phyloP scores from a whole-genome alignment of 441 rosid genomes.

The Gossypium schwendimanii region DNA sequence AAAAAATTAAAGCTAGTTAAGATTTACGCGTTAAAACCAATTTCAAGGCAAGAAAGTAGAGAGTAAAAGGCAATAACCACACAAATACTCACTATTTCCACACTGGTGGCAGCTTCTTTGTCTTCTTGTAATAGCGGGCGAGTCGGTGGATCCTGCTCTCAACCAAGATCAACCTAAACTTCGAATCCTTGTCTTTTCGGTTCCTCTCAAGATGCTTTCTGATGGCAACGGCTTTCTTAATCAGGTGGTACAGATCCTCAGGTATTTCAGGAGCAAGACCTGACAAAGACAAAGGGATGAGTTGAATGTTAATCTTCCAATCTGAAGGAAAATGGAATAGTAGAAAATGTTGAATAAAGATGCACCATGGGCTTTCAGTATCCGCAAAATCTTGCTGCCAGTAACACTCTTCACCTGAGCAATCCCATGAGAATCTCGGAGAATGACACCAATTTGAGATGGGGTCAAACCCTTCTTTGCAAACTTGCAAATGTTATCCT shows the following conservation, averaged over 20 bases:
- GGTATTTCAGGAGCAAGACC: constrained; percentile 85
- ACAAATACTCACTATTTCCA: constrained; percentile 66
- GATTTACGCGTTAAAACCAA: background rate
- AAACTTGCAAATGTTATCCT: constrained; percentile 70
- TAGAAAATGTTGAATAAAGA: background rate
- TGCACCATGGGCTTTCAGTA: constrained; percentile 60
- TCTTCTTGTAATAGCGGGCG: constrained; percentile 79
- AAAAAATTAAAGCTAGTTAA: background rate
- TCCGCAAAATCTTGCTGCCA: constrained; percentile 66
- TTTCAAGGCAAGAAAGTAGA: background rate
- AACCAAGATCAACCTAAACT: constrained; percentile 69
- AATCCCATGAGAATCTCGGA: constrained; percentile 76
- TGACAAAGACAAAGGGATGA: constrained; percentile 10
- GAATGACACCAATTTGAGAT: constrained; percentile 77
- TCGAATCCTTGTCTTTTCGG: constrained; percentile 79
- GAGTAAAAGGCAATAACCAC: background rate
- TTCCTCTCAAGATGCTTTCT: constrained; percentile 83
- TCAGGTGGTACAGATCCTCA: constrained; percentile 69
- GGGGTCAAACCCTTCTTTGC: constrained; percentile 81
- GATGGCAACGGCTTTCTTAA: constrained; percentile 77
- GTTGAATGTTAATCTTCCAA: background rate
- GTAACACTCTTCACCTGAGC: constrained; percentile 72
- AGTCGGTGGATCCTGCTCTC: constrained; percentile 81
- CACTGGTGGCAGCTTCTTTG: constrained; percentile 78
- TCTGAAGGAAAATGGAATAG: background rate